A percentile compares a stretch with the other conserved stretches of the same genome.
These are phyloP conservation scores for Solanum chmielewskii DNA, from an alignment of 257 asterid genomes.

Conservation along the genomic window DNA sequence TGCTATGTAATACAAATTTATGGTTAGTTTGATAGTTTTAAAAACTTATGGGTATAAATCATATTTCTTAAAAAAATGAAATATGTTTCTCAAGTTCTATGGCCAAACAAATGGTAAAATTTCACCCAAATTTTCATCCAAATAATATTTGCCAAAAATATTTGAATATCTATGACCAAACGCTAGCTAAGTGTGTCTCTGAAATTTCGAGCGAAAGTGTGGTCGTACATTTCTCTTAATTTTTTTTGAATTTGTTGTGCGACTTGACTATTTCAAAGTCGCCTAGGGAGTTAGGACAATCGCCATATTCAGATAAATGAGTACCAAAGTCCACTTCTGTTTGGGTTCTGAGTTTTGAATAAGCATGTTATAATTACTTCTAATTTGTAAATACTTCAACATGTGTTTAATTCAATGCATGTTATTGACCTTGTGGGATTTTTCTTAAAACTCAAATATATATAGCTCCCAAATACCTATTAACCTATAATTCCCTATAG, in stretches of 20 bases:
- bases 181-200: too few species aligned
- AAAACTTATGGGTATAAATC: too few species aligned
- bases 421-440: neutral
- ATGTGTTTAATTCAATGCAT: neutral
- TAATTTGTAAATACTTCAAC: neutral
- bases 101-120: too few species aligned
- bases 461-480: neutral
- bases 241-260: neutral
- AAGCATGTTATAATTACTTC: neutral
- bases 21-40: too few species aligned
- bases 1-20: too few species aligned
- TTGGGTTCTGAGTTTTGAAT: neutral
- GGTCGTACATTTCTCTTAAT: rapidly evolving
- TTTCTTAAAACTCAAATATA: neutral
- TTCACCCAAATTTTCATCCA: too few species aligned
- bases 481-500: neutral
- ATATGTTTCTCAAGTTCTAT: too few species aligned
- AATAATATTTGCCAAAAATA: too few species aligned
- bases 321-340: neutral
- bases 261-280: neutral
- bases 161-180: too few species aligned
- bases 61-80: too few species aligned
- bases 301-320: neutral
- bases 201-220: rapidly evolving
- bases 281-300: neutral